Percentiles rank a stretch among this genome's conserved stretches.
Conservation (phyloP, 2,329 filamentous ascomycete genomes). For the Coniella vitis region DNA sequence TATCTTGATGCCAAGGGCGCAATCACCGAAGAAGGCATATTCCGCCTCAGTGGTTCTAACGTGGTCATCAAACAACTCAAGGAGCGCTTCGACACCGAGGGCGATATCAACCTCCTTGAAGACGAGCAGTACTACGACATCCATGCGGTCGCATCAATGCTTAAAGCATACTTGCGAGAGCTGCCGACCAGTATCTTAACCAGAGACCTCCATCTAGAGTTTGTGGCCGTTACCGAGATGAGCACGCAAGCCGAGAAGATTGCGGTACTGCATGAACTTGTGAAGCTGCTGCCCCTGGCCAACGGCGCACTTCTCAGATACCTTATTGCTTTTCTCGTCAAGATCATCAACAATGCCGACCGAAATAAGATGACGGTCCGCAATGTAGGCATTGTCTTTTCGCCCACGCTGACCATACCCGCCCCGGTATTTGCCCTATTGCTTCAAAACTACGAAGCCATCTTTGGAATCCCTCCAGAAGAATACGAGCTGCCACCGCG, state of each 20-base stretch:
- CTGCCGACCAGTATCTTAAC: conserved; percentile 88
- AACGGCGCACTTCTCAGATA: conserved; percentile 80
- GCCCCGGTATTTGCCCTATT: conserved; percentile 92
- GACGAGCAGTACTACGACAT: conserved; percentile 90
- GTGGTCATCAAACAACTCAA: conserved; percentile 84
- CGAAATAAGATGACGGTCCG: conserved; percentile 97
- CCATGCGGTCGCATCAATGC: conserved; percentile 85
- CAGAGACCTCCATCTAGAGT: conserved; percentile 81
- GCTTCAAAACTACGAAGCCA: conserved; percentile 78
- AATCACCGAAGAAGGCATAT: conserved; percentile 84
- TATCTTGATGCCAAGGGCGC: conserved; percentile 82
- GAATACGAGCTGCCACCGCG: conserved; percentile 52
- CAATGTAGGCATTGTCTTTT: conserved; percentile 97
- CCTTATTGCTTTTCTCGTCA: conserved; percentile 80
- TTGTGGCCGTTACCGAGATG: conserved; percentile 77
- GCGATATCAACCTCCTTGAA: conserved; percentile 78
- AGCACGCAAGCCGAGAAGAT: conserved; percentile 71
- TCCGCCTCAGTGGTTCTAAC: conserved; percentile 94
- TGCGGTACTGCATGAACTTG: conserved; percentile 65
- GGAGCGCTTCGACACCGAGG: conserved; percentile 88
- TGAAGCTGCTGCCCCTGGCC: conserved; percentile 69
- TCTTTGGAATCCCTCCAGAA: conserved; percentile 70
- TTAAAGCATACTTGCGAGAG: conserved; percentile 92
- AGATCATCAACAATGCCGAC: conserved; percentile 83
- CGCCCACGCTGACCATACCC: conserved; percentile 92